Evolutionary conservation across 2,329 filamentous ascomycete genomes (phyloP).

Genomic region (Teratosphaeria nubilosa): DNA sequence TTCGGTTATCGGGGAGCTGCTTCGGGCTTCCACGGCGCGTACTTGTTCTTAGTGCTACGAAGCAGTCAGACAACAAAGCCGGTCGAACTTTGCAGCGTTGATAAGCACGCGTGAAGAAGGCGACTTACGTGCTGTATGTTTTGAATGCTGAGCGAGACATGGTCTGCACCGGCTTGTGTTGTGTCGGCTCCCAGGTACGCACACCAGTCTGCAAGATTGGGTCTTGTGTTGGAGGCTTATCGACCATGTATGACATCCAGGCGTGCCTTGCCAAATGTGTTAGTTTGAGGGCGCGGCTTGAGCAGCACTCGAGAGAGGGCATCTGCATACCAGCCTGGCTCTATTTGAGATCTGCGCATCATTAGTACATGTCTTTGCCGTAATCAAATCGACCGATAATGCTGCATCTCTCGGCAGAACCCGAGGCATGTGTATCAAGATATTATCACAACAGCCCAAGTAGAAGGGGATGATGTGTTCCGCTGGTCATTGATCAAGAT

Average conservation of each 20-base stretch:
- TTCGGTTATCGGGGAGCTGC: constrained; percentile 30
- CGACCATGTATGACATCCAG: constrained; percentile 90
- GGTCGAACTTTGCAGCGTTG: too few relatives aligned
- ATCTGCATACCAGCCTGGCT: constrained; percentile 67
- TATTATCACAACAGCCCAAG: too few relatives aligned
- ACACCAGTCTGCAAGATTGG: constrained; percentile 56
- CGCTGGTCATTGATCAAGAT: too few relatives aligned
- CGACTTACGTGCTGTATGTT: constrained; percentile 81
- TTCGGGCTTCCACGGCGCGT: constrained; percentile 38
- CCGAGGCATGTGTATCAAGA: background rate
- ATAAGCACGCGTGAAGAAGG: background rate
- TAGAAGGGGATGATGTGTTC: too few relatives aligned
- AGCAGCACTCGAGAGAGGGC: too few relatives aligned
- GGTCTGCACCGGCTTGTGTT: constrained; percentile 67
- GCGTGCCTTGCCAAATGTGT: constrained; percentile 55
- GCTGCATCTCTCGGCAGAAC: background rate
- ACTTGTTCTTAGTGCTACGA: constrained; percentile 40
- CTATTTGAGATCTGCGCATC: constrained; percentile 59
- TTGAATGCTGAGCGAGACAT: constrained; percentile 71
- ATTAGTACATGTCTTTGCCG: constrained; percentile 25
- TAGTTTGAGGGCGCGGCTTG: constrained; percentile 1
- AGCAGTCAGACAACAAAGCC: background rate
- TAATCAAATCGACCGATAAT: background rate
- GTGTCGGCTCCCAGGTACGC: constrained; percentile 65
- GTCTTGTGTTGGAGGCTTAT: constrained; percentile 74